These are phyloP conservation scores for Oryza meridionalis DNA, from an alignment of 176 grass and related monocot genomes.

Conservation along the genomic window DNA sequence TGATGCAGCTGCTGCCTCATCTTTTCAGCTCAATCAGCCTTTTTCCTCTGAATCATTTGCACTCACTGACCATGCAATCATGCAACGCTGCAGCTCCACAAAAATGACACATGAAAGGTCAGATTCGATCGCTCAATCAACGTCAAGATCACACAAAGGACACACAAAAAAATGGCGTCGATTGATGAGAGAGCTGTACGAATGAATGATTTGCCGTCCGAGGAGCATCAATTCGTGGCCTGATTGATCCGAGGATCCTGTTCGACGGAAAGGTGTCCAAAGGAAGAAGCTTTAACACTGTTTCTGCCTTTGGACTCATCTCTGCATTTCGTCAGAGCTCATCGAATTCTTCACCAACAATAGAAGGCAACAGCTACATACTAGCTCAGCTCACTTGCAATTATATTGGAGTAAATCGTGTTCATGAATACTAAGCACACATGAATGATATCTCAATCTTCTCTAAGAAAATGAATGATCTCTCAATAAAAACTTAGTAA, in stretches of 20 bases:
- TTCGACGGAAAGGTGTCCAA: neutral
- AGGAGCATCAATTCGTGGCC: neutral
- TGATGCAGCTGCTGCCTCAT: neutral
- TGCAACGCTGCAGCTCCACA: neutral
- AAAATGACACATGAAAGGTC: neutral
- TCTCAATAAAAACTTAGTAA: no score
- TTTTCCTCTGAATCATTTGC: neutral
- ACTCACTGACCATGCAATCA: neutral
- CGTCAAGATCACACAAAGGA: conserved; percentile 10
- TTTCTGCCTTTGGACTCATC: neutral
- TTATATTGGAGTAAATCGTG: no score
- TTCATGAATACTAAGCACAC: no score
- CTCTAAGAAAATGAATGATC: no score
- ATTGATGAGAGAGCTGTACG: neutral
- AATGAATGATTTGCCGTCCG: neutral
- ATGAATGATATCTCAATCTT: no score
- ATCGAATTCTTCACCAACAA: neutral
- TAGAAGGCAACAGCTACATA: neutral
- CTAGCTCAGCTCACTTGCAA: neutral
- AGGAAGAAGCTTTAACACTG: neutral
- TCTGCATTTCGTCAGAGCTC: neutral
- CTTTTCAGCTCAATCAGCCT: neutral
- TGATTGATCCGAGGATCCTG: conserved; percentile 17
- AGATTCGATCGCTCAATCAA: neutral
- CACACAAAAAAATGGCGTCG: neutral